These are phyloP conservation scores for Skeletonema marinoi DNA, from an alignment of 108 stramenopile species.

Conservation along the genomic window DNA sequence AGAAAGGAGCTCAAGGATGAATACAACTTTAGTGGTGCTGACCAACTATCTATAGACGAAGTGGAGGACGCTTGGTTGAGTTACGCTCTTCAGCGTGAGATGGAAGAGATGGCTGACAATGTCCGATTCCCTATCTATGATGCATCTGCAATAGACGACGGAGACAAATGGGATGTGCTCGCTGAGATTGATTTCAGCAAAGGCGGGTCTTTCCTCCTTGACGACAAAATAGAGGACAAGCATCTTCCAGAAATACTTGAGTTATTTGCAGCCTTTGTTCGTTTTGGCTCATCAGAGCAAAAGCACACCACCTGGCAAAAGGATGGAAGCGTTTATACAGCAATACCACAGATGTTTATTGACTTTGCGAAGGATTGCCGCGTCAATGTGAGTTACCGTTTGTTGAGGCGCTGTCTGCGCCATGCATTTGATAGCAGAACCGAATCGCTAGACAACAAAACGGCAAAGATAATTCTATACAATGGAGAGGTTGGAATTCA, in stretches of 20 bases:
- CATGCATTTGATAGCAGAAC: slow-evolving; percentile 21
- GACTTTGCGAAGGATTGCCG: slow-evolving; percentile 16
- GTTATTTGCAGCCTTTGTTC: slow-evolving; percentile 13
- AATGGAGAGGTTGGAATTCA: slow-evolving; percentile 14
- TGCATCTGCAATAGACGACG: slow-evolving; percentile 2
- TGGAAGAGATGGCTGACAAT: slow-evolving; percentile 1
- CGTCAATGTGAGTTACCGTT: slow-evolving; percentile 5
- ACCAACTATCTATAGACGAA: no score
- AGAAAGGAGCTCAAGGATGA: no score
- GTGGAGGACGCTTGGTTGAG: no score
- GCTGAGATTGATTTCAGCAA: slow-evolving; percentile 19
- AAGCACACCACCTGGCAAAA: slow-evolving; percentile 27
- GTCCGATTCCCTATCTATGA: background rate
- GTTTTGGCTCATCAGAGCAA: background rate
- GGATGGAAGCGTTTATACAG: slow-evolving; percentile 14
- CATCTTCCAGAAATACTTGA: slow-evolving; percentile 12
- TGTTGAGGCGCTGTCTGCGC: slow-evolving; percentile 13
- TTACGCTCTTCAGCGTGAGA: no score
- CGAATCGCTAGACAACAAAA: slow-evolving; percentile 19
- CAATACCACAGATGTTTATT: slow-evolving; percentile 25
- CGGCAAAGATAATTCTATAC: slow-evolving; percentile 17
- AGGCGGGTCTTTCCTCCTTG: slow-evolving; percentile 11
- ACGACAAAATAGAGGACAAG: slow-evolving; percentile 9
- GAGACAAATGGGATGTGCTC: slow-evolving; percentile 13
- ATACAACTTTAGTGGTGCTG: no score